A percentile compares a stretch with the other conserved stretches of the same genome.
phyloP scores from a whole-genome alignment of 768 basidiomycete species.

The Pleurotus citrinopileatus region DNA sequence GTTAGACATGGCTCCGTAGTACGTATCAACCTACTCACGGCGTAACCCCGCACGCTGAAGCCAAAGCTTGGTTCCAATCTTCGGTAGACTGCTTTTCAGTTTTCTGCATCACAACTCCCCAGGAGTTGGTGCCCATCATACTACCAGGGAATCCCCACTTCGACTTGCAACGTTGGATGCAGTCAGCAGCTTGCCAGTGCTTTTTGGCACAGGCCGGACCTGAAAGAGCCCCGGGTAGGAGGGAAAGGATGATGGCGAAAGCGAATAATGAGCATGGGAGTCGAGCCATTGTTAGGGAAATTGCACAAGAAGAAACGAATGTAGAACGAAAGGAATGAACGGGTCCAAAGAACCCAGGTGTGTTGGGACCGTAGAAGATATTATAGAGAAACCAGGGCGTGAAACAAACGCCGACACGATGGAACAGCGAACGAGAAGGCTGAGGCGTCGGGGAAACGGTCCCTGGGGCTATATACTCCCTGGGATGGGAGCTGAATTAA shows the following conservation, averaged over 20 bases:
- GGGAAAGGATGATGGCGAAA: slow-evolving; percentile 29
- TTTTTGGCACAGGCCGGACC: slow-evolving; percentile 45
- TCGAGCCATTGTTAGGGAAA: slow-evolving; percentile 32
- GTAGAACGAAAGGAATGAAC: slow-evolving; percentile 21
- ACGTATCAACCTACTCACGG: slow-evolving; percentile 11
- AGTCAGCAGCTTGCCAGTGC: slow-evolving; percentile 30
- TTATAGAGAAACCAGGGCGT: slow-evolving; percentile 14
- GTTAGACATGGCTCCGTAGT: not conserved
- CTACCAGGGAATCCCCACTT: slow-evolving; percentile 47
- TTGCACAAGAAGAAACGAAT: slow-evolving; percentile 15
- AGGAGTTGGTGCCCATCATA: slow-evolving; percentile 52
- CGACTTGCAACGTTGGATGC: slow-evolving; percentile 34
- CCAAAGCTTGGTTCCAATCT: slow-evolving; percentile 32
- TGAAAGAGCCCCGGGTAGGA: slow-evolving; percentile 37
- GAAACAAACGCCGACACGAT: not conserved
- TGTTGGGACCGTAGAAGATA: not conserved
- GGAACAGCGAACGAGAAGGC: not conserved
- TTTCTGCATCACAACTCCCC: slow-evolving; percentile 50
- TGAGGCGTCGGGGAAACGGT: not conserved
- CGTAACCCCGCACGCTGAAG: slow-evolving; percentile 41
- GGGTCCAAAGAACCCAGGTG: slow-evolving; percentile 18
- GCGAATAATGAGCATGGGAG: slow-evolving; percentile 28
- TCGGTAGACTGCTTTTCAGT: slow-evolving; percentile 20
- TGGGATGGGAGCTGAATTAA: not conserved
- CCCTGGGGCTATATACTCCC: slow-evolving; percentile 7